A percentile compares a stretch with the other conserved stretches of the same genome.
Conservation (phyloP, 352 stramenopile genomes). For the Pythium coloratum region DNA sequence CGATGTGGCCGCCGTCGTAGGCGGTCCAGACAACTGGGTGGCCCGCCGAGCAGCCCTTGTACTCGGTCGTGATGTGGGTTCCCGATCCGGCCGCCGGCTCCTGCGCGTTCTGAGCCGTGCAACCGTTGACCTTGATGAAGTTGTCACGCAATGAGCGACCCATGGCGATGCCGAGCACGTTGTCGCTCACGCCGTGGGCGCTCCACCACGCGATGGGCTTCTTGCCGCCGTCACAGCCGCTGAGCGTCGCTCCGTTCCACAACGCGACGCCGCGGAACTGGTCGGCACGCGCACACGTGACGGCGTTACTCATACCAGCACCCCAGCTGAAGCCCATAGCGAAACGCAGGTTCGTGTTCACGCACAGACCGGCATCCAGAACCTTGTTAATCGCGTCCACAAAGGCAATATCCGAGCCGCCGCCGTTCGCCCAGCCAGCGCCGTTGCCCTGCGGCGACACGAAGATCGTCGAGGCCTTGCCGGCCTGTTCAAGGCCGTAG, state of each 20-base stretch:
- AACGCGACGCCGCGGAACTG: conserved; percentile 34
- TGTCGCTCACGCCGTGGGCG: conserved; percentile 33
- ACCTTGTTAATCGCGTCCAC: conserved; percentile 31
- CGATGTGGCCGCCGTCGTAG: conserved; percentile 37
- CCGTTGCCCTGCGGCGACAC: conserved; percentile 30
- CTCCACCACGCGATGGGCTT: conserved; percentile 28
- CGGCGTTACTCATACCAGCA: conserved; percentile 30
- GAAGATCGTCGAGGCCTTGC: conserved; percentile 30
- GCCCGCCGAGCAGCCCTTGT: conserved; percentile 30
- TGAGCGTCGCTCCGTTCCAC: conserved; percentile 26
- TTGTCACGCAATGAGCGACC: conserved; percentile 28
- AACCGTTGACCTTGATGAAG: conserved; percentile 36
- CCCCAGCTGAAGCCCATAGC: conserved; percentile 39
- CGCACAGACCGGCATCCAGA: conserved; percentile 30
- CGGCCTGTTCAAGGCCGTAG: conserved; percentile 30
- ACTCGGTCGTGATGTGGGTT: conserved; percentile 39
- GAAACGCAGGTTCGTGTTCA: conserved; percentile 37
- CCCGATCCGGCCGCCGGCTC: conserved; percentile 26
- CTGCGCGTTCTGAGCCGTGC: conserved; percentile 26
- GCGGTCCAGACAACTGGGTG: conserved; percentile 32
- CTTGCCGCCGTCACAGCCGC: conserved; percentile 24
- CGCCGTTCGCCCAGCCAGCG: conserved; percentile 28
- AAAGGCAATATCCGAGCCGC: conserved; percentile 32
- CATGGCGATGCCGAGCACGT: conserved; percentile 27
- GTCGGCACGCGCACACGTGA: conserved; percentile 26